These are phyloP conservation scores for Helianthus annuus DNA, from an alignment of 129 eudicot genomes.

Conservation along the genomic window DNA sequence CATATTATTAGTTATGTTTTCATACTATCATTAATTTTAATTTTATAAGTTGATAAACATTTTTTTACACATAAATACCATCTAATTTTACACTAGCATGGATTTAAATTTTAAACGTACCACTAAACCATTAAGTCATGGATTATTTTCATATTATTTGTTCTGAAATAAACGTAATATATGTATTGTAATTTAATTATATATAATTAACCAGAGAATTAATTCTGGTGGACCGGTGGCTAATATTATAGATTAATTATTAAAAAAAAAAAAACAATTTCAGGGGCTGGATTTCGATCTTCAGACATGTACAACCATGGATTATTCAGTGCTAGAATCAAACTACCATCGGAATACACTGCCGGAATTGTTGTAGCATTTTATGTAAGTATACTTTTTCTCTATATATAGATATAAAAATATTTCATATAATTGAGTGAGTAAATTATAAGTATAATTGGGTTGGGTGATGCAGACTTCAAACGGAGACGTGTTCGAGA, in stretches of 20 bases:
- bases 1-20: too few relatives aligned
- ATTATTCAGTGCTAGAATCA: constrained; percentile 84
- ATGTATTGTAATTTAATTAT: too few relatives aligned
- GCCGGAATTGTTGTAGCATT: constrained; percentile 95
- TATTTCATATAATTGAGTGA: background rate
- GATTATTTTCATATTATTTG: too few relatives aligned
- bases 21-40: too few relatives aligned
- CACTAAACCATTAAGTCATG: too few relatives aligned
- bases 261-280: background rate
- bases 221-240: background rate
- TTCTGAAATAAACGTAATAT: too few relatives aligned
- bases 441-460: background rate
- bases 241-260: background rate
- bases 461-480: constrained; percentile 55
- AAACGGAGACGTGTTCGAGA: constrained; percentile 75
- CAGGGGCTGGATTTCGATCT: constrained; percentile 90
- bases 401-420: too few relatives aligned
- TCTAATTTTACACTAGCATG: too few relatives aligned
- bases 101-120: too few relatives aligned
- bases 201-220: background rate
- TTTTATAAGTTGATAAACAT: too few relatives aligned
- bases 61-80: too few relatives aligned
- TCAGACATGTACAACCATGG: constrained; percentile 77
- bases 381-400: constrained; percentile 47
- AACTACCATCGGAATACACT: constrained; percentile 79